These are phyloP conservation scores for Geotrichum histeridarum DNA, from an alignment of 1,139 yeast species.

Conservation along the genomic window DNA sequence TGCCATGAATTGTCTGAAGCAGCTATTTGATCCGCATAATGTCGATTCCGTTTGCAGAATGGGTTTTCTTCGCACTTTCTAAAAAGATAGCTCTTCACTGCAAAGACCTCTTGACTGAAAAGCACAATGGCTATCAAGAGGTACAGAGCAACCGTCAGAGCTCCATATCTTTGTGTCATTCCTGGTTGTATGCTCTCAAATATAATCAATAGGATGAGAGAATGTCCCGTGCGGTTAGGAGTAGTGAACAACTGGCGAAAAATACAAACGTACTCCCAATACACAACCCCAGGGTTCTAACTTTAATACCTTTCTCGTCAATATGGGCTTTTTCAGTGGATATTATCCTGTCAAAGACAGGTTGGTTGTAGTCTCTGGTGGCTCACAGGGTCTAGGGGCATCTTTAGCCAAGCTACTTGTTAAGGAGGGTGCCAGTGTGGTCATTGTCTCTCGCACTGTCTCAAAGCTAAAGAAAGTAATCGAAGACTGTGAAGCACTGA, in stretches of 20 bases:
- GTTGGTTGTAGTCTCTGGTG: conserved; percentile 81
- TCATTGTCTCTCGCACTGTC: conserved; percentile 72
- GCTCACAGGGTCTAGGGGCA: conserved; percentile 90
- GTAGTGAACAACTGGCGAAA: conserved; percentile 41
- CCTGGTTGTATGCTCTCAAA: neutral
- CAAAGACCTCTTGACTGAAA: conserved; percentile 25
- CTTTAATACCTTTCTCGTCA: neutral
- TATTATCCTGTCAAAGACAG: conserved; percentile 30
- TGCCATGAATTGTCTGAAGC: conserved; percentile 29
- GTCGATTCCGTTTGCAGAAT: conserved; percentile 77
- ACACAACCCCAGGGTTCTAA: neutral
- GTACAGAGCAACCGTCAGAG: conserved; percentile 16
- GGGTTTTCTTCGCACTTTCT: conserved; percentile 79
- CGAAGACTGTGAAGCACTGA: conserved; percentile 39
- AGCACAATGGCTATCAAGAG: conserved; percentile 19
- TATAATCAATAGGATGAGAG: neutral
- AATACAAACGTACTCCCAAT: neutral
- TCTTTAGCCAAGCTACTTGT: conserved; percentile 64
- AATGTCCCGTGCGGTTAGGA: neutral
- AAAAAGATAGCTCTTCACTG: conserved; percentile 67
- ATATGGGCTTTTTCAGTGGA: conserved; percentile 22
- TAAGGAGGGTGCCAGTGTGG: conserved; percentile 54
- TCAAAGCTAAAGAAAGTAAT: conserved; percentile 50
- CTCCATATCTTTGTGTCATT: conserved; percentile 8
- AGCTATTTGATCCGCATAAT: conserved; percentile 52